Percentiles rank a stretch among this genome's conserved stretches.
phyloP scores from a whole-genome alignment of 495 filamentous ascomycete species.

The Margaritispora aquatica region DNA sequence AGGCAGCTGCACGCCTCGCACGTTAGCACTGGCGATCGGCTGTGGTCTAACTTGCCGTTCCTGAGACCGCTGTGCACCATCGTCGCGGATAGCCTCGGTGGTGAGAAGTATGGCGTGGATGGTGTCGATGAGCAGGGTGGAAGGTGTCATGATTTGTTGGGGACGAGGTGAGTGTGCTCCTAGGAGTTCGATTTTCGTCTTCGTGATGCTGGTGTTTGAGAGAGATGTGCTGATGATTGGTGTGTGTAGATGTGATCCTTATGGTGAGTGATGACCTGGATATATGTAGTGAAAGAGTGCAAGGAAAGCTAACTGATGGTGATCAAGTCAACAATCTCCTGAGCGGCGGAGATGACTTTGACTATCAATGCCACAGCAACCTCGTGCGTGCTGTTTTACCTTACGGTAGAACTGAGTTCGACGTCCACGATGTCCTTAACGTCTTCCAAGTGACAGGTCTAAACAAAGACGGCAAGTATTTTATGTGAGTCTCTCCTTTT shows the following conservation, averaged over 20 bases:
- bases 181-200: too few relatives aligned
- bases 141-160: conserved; percentile 67
- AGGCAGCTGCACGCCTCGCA: conserved; percentile 72
- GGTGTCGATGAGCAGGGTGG: conserved; percentile 45
- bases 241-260: conserved; percentile 25
- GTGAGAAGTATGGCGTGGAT: conserved; percentile 23
- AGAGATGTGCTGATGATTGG: too few relatives aligned
- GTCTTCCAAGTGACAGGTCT: conserved; percentile 76
- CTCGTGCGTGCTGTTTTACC: conserved; percentile 64
- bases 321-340: conserved; percentile 56
- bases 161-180: conserved; percentile 71
- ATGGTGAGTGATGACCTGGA: conserved; percentile 11
- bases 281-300: background rate
- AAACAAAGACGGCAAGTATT: conserved; percentile 65
- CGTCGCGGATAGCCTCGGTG: conserved; percentile 54
- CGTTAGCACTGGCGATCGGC: conserved; percentile 58
- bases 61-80: conserved; percentile 69
- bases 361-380: conserved; percentile 80
- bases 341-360: conserved; percentile 59
- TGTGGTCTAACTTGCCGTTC: conserved; percentile 74
- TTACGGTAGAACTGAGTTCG: conserved; percentile 60
- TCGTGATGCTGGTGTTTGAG: background rate
- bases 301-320: background rate
- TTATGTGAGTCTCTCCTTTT: conserved; percentile 45
- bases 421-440: conserved; percentile 78